Evolutionary conservation across 2,329 filamentous ascomycete genomes (phyloP).

Genomic region (Eutypa lata): DNA sequence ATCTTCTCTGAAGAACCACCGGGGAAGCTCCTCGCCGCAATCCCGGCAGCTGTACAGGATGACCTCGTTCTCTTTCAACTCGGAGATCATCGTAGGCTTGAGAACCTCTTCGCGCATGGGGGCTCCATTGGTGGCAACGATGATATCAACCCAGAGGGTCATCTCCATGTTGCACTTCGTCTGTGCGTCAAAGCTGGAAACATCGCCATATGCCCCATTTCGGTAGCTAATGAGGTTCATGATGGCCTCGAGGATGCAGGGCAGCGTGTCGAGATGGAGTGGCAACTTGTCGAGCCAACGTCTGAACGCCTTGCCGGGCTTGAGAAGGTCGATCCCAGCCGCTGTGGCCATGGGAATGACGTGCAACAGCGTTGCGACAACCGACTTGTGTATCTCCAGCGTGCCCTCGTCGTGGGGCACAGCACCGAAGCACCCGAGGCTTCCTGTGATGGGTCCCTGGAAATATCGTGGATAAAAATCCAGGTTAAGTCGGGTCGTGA

Average conservation of each 20-base stretch:
- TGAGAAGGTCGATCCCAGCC: slow-evolving; percentile 18
- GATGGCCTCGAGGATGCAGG: slow-evolving; percentile 16
- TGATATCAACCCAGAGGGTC: background rate
- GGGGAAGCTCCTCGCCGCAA: background rate
- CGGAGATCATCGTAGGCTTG: background rate
- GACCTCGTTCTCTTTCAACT: background rate
- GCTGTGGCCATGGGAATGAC: slow-evolving; percentile 11
- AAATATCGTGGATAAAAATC: slow-evolving; percentile 9
- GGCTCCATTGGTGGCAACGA: background rate
- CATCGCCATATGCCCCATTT: background rate
- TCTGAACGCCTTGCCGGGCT: slow-evolving; percentile 21
- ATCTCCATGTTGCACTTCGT: background rate
- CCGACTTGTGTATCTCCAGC: slow-evolving; percentile 11
- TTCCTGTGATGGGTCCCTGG: slow-evolving; percentile 11
- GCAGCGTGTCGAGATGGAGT: slow-evolving; percentile 11
- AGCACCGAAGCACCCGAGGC: slow-evolving; percentile 15
- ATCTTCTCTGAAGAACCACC: background rate
- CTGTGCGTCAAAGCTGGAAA: background rate
- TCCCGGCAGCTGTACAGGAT: background rate
- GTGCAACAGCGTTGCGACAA: slow-evolving; percentile 11
- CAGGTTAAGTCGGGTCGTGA: slow-evolving; percentile 21
- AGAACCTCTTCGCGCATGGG: background rate
- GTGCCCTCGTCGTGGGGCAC: slow-evolving; percentile 14
- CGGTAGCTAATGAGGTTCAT: slow-evolving; percentile 12
- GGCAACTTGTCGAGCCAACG: slow-evolving; percentile 24